Evolutionary conservation across 2,329 filamentous ascomycete species (phyloP).

Genomic region (Penicillium sp.): DNA sequence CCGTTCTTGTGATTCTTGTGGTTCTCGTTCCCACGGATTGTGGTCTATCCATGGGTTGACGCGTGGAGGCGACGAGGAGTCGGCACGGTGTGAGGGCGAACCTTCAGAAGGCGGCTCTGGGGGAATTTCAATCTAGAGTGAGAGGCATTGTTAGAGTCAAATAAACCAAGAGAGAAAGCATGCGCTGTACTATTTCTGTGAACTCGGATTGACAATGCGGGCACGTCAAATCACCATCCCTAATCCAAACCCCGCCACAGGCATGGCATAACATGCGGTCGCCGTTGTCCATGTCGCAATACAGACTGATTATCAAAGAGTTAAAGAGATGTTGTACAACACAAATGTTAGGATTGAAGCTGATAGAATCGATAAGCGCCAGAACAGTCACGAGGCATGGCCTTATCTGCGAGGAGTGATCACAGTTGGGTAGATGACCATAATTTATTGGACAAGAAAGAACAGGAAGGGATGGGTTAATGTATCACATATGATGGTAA

Average conservation of each 20-base stretch:
- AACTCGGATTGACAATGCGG: constrained; percentile 75
- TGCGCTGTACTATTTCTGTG: constrained; percentile 73
- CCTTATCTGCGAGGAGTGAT: constrained; percentile 23
- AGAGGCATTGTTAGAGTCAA: constrained; percentile 4
- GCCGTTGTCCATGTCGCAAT: constrained; percentile 28
- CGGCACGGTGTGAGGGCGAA: constrained; percentile 21
- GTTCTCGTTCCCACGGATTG: constrained; percentile 48
- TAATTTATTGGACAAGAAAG: neutral
- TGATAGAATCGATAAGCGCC: constrained; percentile 11
- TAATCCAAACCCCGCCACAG: constrained; percentile 78
- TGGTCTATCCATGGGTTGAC: constrained; percentile 42
- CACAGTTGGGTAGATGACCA: neutral
- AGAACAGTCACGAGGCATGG: constrained; percentile 22
- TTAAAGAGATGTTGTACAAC: constrained; percentile 5
- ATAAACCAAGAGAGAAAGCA: constrained; percentile 2
- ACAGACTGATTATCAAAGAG: neutral
- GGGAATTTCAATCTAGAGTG: constrained; percentile 33
- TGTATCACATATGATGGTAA: neutral
- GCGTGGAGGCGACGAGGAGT: constrained; percentile 16
- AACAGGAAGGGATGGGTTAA: neutral
- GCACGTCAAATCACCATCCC: constrained; percentile 66
- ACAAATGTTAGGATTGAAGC: neutral
- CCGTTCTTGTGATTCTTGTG: constrained; percentile 39
- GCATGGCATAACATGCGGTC: constrained; percentile 84
- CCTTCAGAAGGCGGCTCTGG: constrained; percentile 21